Evolutionary conservation across 1,284 basidiomycete genomes (phyloP).

Genomic region (Leccinum brunneo-olivaceum): DNA sequence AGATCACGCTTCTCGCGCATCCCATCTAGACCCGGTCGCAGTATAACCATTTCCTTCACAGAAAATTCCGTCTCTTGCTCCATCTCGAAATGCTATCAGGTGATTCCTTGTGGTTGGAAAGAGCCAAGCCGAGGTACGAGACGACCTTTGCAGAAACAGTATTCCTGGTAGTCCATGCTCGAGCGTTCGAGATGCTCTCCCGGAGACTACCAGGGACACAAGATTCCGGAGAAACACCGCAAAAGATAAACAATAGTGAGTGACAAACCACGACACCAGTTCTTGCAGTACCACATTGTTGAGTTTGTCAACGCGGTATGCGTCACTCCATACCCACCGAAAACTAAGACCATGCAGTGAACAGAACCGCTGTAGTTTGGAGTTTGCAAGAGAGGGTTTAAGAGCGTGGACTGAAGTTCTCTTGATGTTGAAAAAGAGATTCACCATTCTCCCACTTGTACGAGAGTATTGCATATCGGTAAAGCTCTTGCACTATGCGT

Average conservation of each 20-base stretch:
- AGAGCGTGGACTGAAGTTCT: conserved; percentile 2
- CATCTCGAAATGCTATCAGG: conserved; percentile 1
- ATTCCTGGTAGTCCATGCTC: background rate
- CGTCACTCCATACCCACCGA: conserved; percentile 4
- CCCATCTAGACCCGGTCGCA: conserved; percentile 5
- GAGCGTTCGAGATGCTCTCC: conserved; percentile 11
- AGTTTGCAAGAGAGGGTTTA: background rate
- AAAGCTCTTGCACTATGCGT: background rate
- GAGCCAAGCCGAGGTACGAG: background rate
- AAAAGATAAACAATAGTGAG: conserved; percentile 7
- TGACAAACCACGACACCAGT: background rate
- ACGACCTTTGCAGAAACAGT: conserved; percentile 1
- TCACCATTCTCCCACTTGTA: conserved; percentile 6
- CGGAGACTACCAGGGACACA: background rate
- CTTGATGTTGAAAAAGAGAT: conserved; percentile 5
- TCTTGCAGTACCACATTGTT: background rate
- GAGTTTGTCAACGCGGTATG: conserved; percentile 3
- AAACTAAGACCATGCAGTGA: background rate
- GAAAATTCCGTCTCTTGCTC: background rate
- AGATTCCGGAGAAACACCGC: conserved; percentile 1
- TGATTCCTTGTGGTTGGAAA: conserved; percentile 5
- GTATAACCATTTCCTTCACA: background rate
- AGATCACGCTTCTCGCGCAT: conserved; percentile 8
- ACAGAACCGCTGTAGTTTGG: conserved; percentile 7
- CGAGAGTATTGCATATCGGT: background rate